phyloP scores from a whole-genome alignment of 2,329 filamentous ascomycete genomes.

The Falciphora oryzae region DNA sequence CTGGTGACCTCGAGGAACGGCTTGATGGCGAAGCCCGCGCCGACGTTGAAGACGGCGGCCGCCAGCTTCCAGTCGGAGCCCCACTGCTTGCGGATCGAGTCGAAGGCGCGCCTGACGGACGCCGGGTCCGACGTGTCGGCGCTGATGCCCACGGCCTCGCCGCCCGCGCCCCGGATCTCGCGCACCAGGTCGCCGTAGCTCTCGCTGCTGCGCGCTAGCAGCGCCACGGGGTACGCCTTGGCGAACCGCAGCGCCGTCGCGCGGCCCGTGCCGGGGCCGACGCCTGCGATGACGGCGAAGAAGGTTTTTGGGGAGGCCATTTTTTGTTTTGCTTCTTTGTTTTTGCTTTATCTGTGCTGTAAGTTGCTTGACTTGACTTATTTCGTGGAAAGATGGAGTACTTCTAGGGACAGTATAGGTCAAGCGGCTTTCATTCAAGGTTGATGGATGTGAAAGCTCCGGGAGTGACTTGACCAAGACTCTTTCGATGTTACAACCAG shows the following conservation, averaged over 20 bases:
- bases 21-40: constrained; percentile 43
- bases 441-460: too few relatives aligned
- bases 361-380: neutral
- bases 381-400: neutral
- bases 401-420: too few relatives aligned
- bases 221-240: constrained; percentile 63
- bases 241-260: constrained; percentile 50
- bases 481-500: too few relatives aligned
- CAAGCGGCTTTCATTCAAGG: too few relatives aligned
- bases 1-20: constrained; percentile 52
- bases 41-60: constrained; percentile 68
- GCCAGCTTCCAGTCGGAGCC: constrained; percentile 49
- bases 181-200: constrained; percentile 61
- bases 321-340: constrained; percentile 3
- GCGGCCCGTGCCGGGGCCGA: constrained; percentile 58
- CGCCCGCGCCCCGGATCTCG: constrained; percentile 63
- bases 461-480: too few relatives aligned
- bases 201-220: constrained; percentile 63
- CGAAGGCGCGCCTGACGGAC: constrained; percentile 52
- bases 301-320: constrained; percentile 31
- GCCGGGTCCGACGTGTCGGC: constrained; percentile 54
- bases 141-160: constrained; percentile 64
- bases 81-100: constrained; percentile 44
- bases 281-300: constrained; percentile 65
- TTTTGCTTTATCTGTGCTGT: neutral